Evolutionary conservation across 441 rosid species (phyloP).

Genomic region (Pelargonium fulgidum): DNA sequence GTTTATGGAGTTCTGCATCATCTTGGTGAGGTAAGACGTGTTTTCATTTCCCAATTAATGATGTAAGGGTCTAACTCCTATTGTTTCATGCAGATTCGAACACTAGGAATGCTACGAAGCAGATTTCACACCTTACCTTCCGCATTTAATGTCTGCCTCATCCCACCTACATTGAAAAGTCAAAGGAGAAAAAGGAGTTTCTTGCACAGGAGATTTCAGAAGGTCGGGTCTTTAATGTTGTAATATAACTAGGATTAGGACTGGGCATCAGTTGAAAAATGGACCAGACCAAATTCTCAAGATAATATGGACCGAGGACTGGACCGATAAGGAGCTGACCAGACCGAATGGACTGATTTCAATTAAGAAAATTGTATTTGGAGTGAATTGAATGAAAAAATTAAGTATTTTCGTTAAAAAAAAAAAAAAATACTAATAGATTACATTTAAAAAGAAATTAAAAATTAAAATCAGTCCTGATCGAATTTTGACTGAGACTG

Average conservation of each 20-base stretch:
- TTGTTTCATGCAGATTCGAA: conserved; percentile 61
- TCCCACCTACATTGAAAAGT: conserved; percentile 58
- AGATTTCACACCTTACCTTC: conserved; percentile 85
- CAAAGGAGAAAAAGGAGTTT: conserved; percentile 38
- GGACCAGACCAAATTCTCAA: no score
- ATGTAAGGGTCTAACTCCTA: conserved; percentile 27
- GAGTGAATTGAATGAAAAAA: no score
- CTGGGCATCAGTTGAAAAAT: not conserved
- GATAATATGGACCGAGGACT: no score
- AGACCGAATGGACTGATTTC: no score
- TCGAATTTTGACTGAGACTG: no score
- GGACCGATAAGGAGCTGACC: no score
- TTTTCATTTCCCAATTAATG: conserved; percentile 15
- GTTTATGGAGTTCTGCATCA: conserved; percentile 92
- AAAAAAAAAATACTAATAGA: no score
- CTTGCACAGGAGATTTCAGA: conserved; percentile 40
- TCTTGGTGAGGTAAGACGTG: conserved; percentile 84
- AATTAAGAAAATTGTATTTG: not conserved
- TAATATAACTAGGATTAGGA: not conserved
- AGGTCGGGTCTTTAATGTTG: conserved; percentile 36
- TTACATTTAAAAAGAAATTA: no score
- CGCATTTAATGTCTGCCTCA: conserved; percentile 67
- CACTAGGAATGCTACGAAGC: conserved; percentile 96
- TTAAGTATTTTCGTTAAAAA: no score
- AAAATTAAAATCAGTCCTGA: no score